A percentile compares a stretch with the other conserved stretches of the same genome.
These are phyloP conservation scores for Candolleomyces eurysporus DNA, from an alignment of 768 basidiomycete species.

Conservation along the genomic window DNA sequence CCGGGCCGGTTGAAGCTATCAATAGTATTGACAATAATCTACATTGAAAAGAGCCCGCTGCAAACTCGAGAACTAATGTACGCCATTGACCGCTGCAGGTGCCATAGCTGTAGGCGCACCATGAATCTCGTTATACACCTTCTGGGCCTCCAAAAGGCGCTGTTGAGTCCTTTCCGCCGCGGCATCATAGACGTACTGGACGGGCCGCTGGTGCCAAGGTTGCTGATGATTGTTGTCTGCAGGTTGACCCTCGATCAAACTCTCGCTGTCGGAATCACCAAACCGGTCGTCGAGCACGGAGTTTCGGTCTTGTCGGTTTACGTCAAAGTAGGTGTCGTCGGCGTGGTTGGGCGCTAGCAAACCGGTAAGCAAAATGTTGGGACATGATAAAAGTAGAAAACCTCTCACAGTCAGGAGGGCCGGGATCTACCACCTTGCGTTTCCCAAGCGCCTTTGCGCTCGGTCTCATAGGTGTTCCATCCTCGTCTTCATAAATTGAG, in stretches of 20 bases:
- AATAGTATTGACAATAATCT: too few species aligned
- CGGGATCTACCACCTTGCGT: constrained; percentile 57
- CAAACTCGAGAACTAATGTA: too few species aligned
- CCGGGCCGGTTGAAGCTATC: too few species aligned
- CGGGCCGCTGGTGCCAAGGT: constrained; percentile 42
- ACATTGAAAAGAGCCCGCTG: too few species aligned
- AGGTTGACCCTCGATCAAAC: too few species aligned
- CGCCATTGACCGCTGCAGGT: too few species aligned
- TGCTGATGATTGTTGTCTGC: constrained; percentile 14
- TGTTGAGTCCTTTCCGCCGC: constrained; percentile 77
- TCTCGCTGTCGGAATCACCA: constrained; percentile 13
- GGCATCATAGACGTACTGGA: constrained; percentile 88
- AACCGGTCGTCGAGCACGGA: background rate
- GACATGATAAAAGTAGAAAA: constrained; percentile 12
- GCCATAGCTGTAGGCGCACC: too few species aligned
- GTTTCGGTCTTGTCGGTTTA: constrained; percentile 25
- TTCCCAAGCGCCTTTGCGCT: constrained; percentile 91
- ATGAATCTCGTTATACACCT: too few species aligned
- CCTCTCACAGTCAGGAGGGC: constrained; percentile 43
- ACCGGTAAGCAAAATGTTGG: background rate
- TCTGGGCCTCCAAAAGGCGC: constrained; percentile 51
- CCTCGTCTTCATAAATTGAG: constrained; percentile 15
- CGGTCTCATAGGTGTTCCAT: constrained; percentile 53
- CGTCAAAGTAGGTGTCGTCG: constrained; percentile 52
- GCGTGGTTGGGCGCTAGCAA: constrained; percentile 40